A percentile compares a stretch with the other conserved stretches of the same genome.
Conservation (phyloP, 2,329 filamentous ascomycete genomes). For the Colletotrichum scovillei region DNA sequence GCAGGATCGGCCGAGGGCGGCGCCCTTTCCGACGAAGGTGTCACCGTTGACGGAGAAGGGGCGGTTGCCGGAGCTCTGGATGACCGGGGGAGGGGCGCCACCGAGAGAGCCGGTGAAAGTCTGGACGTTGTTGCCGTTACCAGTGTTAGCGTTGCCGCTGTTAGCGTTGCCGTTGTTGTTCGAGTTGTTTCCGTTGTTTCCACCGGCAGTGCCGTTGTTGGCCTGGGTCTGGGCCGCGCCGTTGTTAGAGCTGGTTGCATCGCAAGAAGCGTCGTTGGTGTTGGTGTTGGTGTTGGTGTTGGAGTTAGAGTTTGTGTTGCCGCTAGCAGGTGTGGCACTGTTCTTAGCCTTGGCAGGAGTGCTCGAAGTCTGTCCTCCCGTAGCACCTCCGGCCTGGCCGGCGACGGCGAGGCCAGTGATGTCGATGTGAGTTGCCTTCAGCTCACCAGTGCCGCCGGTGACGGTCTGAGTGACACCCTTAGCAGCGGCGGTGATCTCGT, state of each 20-base stretch:
- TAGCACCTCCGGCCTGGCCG: constrained; percentile 22
- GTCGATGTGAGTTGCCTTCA: constrained; percentile 41
- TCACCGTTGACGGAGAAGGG: constrained; percentile 65
- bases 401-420: constrained; percentile 40
- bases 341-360: not conserved
- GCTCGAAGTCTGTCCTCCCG: not conserved
- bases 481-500: constrained; percentile 65
- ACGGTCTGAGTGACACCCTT: constrained; percentile 41
- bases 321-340: not conserved
- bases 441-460: constrained; percentile 46
- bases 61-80: constrained; percentile 47
- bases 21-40: constrained; percentile 61
- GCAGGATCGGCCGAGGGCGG: constrained; percentile 60
- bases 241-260: not conserved
- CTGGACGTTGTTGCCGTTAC: constrained; percentile 52
- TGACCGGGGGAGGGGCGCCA: constrained; percentile 54
- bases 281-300: not conserved
- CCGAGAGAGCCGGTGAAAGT: constrained; percentile 57
- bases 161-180: constrained; percentile 25
- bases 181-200: constrained; percentile 25
- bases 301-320: not conserved
- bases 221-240: constrained; percentile 1
- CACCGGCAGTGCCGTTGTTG: constrained; percentile 7
- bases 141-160: constrained; percentile 34
- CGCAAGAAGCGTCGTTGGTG: constrained; percentile 11